phyloP scores from a whole-genome alignment of 1,284 basidiomycete species.

The Irpex sp. region DNA sequence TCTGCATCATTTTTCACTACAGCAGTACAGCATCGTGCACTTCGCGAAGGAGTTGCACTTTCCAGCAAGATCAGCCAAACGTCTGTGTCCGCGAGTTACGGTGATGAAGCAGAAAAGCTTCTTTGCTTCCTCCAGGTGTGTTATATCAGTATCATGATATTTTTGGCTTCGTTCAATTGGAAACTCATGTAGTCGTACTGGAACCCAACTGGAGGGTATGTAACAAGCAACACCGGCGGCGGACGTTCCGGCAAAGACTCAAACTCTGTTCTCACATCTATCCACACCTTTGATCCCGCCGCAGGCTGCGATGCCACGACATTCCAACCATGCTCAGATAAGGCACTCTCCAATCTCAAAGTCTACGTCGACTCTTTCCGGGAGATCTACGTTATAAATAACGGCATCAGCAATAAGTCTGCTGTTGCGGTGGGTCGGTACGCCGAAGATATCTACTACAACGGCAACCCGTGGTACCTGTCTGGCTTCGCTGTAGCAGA shows the following conservation, averaged over 20 bases:
- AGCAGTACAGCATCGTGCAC: constrained; percentile 43
- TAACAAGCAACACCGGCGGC: constrained; percentile 39
- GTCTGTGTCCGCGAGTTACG: constrained; percentile 30
- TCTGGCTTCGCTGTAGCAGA: constrained; percentile 39
- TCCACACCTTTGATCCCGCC: constrained; percentile 43
- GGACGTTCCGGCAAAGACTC: constrained; percentile 40
- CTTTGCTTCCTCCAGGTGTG: constrained; percentile 42
- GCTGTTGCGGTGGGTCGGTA: constrained; percentile 55
- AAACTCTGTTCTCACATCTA: constrained; percentile 42
- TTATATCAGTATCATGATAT: background rate
- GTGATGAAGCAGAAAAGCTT: constrained; percentile 33
- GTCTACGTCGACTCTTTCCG: constrained; percentile 54
- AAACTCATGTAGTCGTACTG: constrained; percentile 32
- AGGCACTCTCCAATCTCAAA: constrained; percentile 50
- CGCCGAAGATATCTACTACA: constrained; percentile 48
- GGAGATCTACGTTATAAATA: constrained; percentile 48
- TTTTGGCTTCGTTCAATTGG: background rate
- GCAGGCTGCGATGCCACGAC: constrained; percentile 49
- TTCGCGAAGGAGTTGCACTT: constrained; percentile 37
- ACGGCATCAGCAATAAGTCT: constrained; percentile 34
- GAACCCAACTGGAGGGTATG: constrained; percentile 32
- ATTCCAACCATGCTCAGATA: constrained; percentile 61
- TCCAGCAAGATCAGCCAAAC: constrained; percentile 33
- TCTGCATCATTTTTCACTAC: constrained; percentile 48
- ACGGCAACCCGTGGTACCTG: constrained; percentile 50